Conservation (phyloP, 2,329 filamentous ascomycete species). For the Hypoxylon sp. region DNA sequence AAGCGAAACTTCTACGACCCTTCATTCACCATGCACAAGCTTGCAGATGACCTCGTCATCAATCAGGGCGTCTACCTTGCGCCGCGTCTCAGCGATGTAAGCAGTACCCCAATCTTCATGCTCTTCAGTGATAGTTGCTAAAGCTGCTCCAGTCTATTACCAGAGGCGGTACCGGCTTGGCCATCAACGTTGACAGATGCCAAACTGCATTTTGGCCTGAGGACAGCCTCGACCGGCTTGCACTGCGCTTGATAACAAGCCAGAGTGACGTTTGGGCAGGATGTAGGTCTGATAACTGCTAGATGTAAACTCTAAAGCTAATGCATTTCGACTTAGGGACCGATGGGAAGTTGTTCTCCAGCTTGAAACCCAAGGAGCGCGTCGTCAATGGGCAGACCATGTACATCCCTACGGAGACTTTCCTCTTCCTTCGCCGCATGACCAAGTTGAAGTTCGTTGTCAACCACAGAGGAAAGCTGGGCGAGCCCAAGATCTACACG, state of each 20-base stretch:
- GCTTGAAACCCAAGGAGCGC: conserved; percentile 48
- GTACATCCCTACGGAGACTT: conserved; percentile 57
- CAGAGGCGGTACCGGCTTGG: conserved; percentile 65
- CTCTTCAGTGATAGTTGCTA: conserved; percentile 25
- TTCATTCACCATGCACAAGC: conserved; percentile 55
- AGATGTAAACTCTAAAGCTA: conserved; percentile 34
- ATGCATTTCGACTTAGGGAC: conserved; percentile 42
- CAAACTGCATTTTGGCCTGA: conserved; percentile 86
- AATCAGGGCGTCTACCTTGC: conserved; percentile 92
- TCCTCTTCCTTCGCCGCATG: conserved; percentile 63
- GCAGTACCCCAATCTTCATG: not conserved
- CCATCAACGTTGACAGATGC: conserved; percentile 88
- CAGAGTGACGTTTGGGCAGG: conserved; percentile 43
- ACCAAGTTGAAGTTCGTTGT: conserved; percentile 64
- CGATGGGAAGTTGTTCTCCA: conserved; percentile 40
- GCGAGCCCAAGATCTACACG: conserved; percentile 58
- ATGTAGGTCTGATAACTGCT: conserved; percentile 36
- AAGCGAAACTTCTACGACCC: conserved; percentile 83
- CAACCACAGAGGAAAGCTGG: conserved; percentile 58
- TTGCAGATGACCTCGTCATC: conserved; percentile 75
- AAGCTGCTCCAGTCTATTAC: conserved; percentile 46
- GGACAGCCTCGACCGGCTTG: conserved; percentile 49
- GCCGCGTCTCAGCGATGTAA: conserved; percentile 74
- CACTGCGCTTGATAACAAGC: conserved; percentile 28
- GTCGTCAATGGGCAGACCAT: conserved; percentile 33